Evolutionary conservation across 176 grass and related monocot species (phyloP), one percentile per base, ranked within the genome.

Genomic region (Oryza officinalis): DNA sequence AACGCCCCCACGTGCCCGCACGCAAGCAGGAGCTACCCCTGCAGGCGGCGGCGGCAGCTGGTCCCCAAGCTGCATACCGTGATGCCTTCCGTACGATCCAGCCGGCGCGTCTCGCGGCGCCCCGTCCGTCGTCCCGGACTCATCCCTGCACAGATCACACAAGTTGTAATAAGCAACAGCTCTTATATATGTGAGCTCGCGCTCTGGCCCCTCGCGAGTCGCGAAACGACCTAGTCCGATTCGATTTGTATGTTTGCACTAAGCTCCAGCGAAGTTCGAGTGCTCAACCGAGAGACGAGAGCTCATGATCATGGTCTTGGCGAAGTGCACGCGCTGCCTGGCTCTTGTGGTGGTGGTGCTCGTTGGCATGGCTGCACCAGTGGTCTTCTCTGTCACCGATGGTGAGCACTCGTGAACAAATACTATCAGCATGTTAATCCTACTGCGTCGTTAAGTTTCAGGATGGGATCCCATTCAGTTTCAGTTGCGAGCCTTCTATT

Each of bases 351-450:
- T 54, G 49, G 49, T 20, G 15, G 2, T 84, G 63, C 76, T 89
- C 69, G 15, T 71, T 27, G 69, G 10, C 63, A 10, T 76, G 10
- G 47, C 70, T 23, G 70, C 81, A 74, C 70, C 0, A 6, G 76
- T 27, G 22, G 81, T 30, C 69, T 85, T 23, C 3, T 70, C 63
- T 37, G 2, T 80, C 76, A 89, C n/a, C 27, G 87, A 89, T 5
- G 87, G 87, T 80, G 65, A 84, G 87, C 60, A n/a, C 67, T 44
- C 26, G 23, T 26, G 27, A 60, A 69, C 32, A 77, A 2, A 22
- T 1, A 65, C 6, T 13, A 10, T 41, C 47, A 50, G 47, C 47
- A 18, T 50, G 47, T 50, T 18, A 54, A 60, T 60, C 52, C 18
- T 57, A 22, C 15, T n/a, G 17, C 52, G 2, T 20, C 52, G 4